phyloP scores from a whole-genome alignment of 768 basidiomycete species.

The Cantharellus anzutake region DNA sequence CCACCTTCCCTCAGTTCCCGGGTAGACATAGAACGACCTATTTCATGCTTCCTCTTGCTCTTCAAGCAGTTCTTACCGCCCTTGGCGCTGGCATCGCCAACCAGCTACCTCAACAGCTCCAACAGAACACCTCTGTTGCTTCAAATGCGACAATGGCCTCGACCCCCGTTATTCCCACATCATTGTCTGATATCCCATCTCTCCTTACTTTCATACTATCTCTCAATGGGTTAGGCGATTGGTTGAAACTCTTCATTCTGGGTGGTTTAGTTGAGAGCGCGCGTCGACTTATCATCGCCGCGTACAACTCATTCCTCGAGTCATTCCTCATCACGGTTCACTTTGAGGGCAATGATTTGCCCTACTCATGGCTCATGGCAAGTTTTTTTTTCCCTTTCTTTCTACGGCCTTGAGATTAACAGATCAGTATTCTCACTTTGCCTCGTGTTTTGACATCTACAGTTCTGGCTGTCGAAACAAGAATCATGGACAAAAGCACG shows the following conservation, averaged over 20 bases:
- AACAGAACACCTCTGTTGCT: background rate
- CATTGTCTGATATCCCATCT: background rate
- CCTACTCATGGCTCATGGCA: conserved; percentile 50
- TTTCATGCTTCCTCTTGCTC: no score
- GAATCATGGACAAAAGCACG: conserved; percentile 20
- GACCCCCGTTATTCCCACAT: no score
- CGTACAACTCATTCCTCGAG: conserved; percentile 27
- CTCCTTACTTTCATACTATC: conserved; percentile 6
- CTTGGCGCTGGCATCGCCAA: background rate
- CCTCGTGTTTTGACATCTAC: background rate
- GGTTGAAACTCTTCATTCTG: conserved; percentile 41
- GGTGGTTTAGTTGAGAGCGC: conserved; percentile 42
- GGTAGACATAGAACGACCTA: no score
- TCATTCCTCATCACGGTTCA: conserved; percentile 43
- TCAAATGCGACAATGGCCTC: background rate
- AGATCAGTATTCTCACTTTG: background rate
- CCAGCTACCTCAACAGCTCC: background rate
- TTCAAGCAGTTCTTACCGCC: background rate
- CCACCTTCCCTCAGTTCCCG: no score
- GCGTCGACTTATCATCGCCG: conserved; percentile 26
- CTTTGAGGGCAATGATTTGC: conserved; percentile 38
- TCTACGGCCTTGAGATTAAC: background rate
- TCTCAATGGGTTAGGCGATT: conserved; percentile 21
- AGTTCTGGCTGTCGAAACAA: background rate
- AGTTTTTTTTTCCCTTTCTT: background rate